Evolutionary conservation across 1,284 basidiomycete genomes (phyloP), one percentile per base, ranked within the genome.

Genomic region (Ganoderma resinaceum): DNA sequence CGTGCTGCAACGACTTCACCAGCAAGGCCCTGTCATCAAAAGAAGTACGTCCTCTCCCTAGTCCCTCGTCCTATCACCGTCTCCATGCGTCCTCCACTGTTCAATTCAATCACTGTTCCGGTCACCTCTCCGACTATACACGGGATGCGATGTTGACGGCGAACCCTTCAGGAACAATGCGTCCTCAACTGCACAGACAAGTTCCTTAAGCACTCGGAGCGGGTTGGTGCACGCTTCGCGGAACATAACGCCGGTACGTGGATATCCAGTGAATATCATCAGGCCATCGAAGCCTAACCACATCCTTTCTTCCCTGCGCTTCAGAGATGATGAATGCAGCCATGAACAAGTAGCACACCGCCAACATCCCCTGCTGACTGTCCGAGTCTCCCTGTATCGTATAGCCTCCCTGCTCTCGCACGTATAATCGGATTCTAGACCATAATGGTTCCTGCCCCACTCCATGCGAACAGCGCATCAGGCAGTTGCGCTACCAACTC

Each of bases 1-100:
- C 94, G 37, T 99, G 97, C 82, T 94, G 93, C 77, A 96, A 98
- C 79, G 97, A 99, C 81, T 99, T 99, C 78, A 99, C 97, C 37
- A 94, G 92, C 84, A 98, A 97, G 82, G 90, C 96, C 0, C 84
- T 99, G 69, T 95, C 93, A 26, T 90, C 90, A 65, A 99, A 98
- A 87, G 97, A 99, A 91, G 97, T 95, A 64, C 69, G 81, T 80
- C 37, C 37, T 49, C 59, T 53, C 58, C 42, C 33, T 43, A 61
- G 63, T 61, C 46, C 58, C 42, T 26, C 31, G 43, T 63, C 42
- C 58, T 60, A 29, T 16, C 58, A 40, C 58, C 23, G 38, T 38
- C 58, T 12, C 35, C 58, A 11, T 58, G 9, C 37, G 29, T 33
- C 31, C 53, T 52, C 43, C 59, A 49, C n/a, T 33, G 8, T 31